These are phyloP conservation scores for Xanthoconium separans DNA, from an alignment of 1,284 basidiomycete species.

Conservation along the genomic window DNA sequence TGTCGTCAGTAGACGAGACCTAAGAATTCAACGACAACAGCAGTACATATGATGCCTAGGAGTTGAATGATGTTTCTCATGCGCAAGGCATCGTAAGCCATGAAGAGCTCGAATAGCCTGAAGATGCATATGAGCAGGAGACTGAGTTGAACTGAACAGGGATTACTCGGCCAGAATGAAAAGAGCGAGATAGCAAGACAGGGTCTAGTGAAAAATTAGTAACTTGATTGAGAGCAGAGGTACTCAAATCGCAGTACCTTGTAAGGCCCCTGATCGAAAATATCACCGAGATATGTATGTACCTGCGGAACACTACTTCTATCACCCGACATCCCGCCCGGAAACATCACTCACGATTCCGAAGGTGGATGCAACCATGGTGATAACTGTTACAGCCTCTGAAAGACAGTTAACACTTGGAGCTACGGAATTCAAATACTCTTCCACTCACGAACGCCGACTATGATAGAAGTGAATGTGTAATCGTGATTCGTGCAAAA, in stretches of 20 bases:
- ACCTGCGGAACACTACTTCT: constrained; percentile 43
- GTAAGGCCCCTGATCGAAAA: constrained; percentile 44
- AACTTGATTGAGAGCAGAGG: constrained; percentile 8
- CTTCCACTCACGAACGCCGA: constrained; percentile 44
- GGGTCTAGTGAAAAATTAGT: constrained; percentile 48
- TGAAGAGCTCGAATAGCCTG: constrained; percentile 70
- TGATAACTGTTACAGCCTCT: constrained; percentile 53
- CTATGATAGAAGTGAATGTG: constrained; percentile 27
- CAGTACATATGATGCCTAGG: constrained; percentile 65
- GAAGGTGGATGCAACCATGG: constrained; percentile 56
- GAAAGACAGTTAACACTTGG: constrained; percentile 9
- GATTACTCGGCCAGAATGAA: constrained; percentile 78
- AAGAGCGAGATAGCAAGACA: constrained; percentile 79
- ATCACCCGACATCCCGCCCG: neutral
- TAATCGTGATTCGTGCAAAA: constrained; percentile 12
- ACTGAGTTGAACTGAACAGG: neutral
- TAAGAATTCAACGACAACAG: neutral
- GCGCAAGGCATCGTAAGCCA: constrained; percentile 74
- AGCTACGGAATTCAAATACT: neutral
- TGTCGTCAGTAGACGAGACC: constrained; percentile 9
- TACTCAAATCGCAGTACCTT: constrained; percentile 42
- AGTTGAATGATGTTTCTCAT: constrained; percentile 76
- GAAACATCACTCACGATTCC: constrained; percentile 39
- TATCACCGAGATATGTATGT: constrained; percentile 42
- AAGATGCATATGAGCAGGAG: neutral